Evolutionary conservation across 1,139 yeast species (phyloP), one percentile per base, ranked within the genome.

Genomic region (Eremothecium cymbalariae): DNA sequence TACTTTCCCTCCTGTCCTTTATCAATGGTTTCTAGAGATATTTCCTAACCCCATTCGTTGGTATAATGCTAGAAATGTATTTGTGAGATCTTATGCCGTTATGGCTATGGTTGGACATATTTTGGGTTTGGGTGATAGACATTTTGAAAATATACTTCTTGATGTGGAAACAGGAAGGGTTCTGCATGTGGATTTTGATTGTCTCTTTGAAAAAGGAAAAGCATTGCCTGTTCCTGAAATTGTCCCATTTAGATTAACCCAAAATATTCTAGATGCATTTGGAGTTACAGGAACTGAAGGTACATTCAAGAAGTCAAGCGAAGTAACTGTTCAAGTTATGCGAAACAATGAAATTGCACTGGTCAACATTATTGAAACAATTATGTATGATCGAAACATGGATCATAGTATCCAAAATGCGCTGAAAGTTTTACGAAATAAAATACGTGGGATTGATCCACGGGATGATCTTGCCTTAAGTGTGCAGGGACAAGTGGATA

Each of bases 71-170:
- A 65, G 97, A 38, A 77, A 77, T 32, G 65, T 69, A 18, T 93
- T 74, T 53, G 76, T 84, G 0, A 66, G 95, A 35, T 77, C 95
- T 0, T 65, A 84, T 18, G 96, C 97, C 0, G 98, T 88, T 0
- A 93, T 93, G 98, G 88, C 97, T 0, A 86, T 93, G 66, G 94
- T 90, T 6, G 98, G 99, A 0, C 85, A 83, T 54, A 76, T 90
- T 38, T 67, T 81, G 29, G 93, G 95, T 5, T 68, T 93, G 33
- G 99, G 99, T 14, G 99, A 93, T 58, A 68, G 99, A 19, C 99
- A 93, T 55, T 83, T 95, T 50, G 98, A 93, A 53, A 93, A 93
- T 52, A 74, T 93, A 17, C 60, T 93, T 36, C 64, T 90, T 32
- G 73, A 80, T 50, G 78, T 80, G 46, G 72, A 70, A 28, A 72